These are phyloP conservation scores for Lolium multiflorum DNA, from an alignment of 176 grass and related monocot genomes.

Conservation along the genomic window DNA sequence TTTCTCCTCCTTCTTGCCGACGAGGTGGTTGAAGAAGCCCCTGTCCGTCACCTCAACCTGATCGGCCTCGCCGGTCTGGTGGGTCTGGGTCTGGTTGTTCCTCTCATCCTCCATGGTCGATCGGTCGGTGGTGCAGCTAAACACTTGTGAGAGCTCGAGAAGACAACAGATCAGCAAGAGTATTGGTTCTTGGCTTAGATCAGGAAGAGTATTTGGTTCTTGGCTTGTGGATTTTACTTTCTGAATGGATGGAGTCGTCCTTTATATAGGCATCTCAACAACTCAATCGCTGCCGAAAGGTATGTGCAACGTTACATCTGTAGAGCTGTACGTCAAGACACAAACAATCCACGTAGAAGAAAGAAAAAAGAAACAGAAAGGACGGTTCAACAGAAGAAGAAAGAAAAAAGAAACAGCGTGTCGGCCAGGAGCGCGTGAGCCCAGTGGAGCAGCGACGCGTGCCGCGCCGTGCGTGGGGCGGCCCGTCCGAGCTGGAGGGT, in stretches of 20 bases:
- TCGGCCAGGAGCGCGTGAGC: not conserved
- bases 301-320: not conserved
- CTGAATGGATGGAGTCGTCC: conserved; percentile 28
- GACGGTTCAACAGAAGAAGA: no score
- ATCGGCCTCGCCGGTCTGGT: conserved; percentile 40
- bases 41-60: conserved; percentile 76
- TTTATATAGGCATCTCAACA: conserved; percentile 66
- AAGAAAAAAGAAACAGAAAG: not conserved
- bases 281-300: no score
- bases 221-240: conserved; percentile 26
- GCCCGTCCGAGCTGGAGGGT: conserved; percentile 38
- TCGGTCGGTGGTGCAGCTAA: not conserved
- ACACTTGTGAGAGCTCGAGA: not conserved
- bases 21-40: conserved; percentile 63
- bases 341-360: not conserved
- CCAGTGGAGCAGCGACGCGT: conserved; percentile 21
- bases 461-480: conserved; percentile 11
- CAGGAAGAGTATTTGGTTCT: conserved; percentile 32
- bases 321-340: not conserved
- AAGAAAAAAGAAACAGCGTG: conserved; percentile 14
- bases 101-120: conserved; percentile 72
- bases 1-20: conserved; percentile 63
- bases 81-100: conserved; percentile 53
- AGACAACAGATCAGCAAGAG: conserved; percentile 29
- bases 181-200: conserved; percentile 35